Evolutionary conservation across 495 filamentous ascomycete species (phyloP), one percentile per base, ranked within the genome.

Genomic region (Xylaria scruposa): DNA sequence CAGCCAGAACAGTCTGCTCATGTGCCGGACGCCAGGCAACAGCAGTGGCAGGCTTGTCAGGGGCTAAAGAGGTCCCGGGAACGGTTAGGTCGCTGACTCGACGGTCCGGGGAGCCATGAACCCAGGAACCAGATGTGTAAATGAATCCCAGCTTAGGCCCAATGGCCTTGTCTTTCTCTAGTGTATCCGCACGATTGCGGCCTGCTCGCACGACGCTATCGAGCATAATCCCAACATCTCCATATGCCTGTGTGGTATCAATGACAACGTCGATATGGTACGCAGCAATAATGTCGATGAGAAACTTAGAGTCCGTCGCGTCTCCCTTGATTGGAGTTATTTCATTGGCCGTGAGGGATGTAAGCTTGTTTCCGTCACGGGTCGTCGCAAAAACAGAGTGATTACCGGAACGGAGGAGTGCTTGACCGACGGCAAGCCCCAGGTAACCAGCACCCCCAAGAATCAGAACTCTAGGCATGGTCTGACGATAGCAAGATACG

Each of bases 371-470:
- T 1, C 67, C 42, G n/a, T 72, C 75, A 44, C 83, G 76, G 5
- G 80, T 81, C 31, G 83, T 74, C 42, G 83, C 83, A 70, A 78
- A 85, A 51, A 84, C 83, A 15, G 70, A 74, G 69, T 85, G 78
- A 46, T 72, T 72, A 59, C 82, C 81, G 0, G 70, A 71, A 29
- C 75, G 76, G 51, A 83, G 51, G 47, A 85, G 80, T 10, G 78
- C 73, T 40, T 74, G 70, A 31, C 73, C 72, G n/a, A 86, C 67
- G 0, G 80, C 66, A 17, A 74, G 74, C 67, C 84, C 84, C 8
- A 85, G 64, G 70, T 83, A 83, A 62, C 84, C 84, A 29, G 82
- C 80, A n/a, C 79, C 84, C 26, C 84, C 84, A 67, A 85, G 51
- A 51, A 85, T 73, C 42, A 86, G 81, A 56, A 86, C 66, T 72